Evolutionary conservation across 768 basidiomycete species (phyloP).

Genomic region (Clathrus columnatus): DNA sequence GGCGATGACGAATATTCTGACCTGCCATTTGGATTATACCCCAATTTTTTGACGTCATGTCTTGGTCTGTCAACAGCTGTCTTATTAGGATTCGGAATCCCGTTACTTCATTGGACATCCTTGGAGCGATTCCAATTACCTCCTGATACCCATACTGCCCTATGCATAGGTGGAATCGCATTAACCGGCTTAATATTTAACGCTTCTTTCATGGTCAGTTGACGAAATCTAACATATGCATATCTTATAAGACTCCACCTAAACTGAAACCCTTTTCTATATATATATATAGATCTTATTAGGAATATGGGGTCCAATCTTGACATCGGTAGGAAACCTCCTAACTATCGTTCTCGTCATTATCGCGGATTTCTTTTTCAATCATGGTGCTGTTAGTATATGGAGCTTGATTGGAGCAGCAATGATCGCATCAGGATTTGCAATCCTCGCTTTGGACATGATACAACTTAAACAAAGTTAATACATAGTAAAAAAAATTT

Average conservation of each 20-base stretch:
- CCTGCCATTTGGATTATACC: constrained; percentile 76
- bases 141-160: constrained; percentile 31
- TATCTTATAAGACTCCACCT: background rate
- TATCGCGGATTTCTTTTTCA: constrained; percentile 69
- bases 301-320: constrained; percentile 80
- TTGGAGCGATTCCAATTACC: constrained; percentile 66
- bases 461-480: constrained; percentile 15
- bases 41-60: constrained; percentile 70
- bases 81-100: constrained; percentile 71
- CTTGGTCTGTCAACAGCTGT: constrained; percentile 75
- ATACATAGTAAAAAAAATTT: background rate
- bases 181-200: constrained; percentile 71
- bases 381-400: constrained; percentile 48
- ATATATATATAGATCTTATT: constrained; percentile 51
- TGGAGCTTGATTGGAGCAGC: constrained; percentile 73
- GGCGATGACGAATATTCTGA: constrained; percentile 28
- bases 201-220: constrained; percentile 71
- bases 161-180: constrained; percentile 60
- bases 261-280: constrained; percentile 1
- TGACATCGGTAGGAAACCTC: constrained; percentile 84
- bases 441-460: constrained; percentile 69
- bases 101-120: constrained; percentile 57
- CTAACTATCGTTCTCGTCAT: constrained; percentile 90
- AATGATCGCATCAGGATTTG: constrained; percentile 77
- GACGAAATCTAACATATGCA: too few relatives aligned